Evolutionary conservation across 2,329 filamentous ascomycete species (phyloP), one percentile per base, ranked within the genome.

Genomic region (Pseudogymnoascus sp.): DNA sequence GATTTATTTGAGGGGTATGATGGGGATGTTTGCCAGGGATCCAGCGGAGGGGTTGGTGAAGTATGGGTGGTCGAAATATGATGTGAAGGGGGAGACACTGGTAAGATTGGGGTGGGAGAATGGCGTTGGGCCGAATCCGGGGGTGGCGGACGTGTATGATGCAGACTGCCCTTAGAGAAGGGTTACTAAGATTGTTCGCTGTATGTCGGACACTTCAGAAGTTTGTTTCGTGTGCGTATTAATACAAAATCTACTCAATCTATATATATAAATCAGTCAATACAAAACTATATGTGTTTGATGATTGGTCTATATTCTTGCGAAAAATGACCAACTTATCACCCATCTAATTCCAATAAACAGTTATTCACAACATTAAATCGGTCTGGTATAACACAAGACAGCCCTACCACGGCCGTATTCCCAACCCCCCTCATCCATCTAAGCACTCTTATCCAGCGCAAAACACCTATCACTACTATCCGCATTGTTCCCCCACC

Each of bases 391-490:
- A 31, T 31, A 53, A 31, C 25, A 53, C 46, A 31, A 11, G 4
- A 53, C 14, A 11, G 5, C 6, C 7, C 7, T 4, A 16, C 16
- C 3, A 11, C 18, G 5, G 42, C 21, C 21, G 6, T 25, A 46
- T 25, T 50, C 14, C 23, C 10, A 10, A 16, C 46, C 8, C 5
- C 5, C 6, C 4, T 12, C 14, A 14, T 11, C 12, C 12, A 46
- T 46, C 8, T 53, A 53, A 3, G 46, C 46, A 64, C 60, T 16
- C 23, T 50, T 68, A 23, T 74, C 71, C 62, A 84, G 66, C 2
- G 82, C 81, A 76, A 86, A 87, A 70, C 84, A 87, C 62, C 84
- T 76, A 73, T 87, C 84, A 46, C 81, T 80, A 62, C 75, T 82
- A 16, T 77, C 74, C 28, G 73, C 77, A 67, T 84, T 80, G 68